Base-by-base conservation (phyloP, 2,329 filamentous ascomycete species). In the Paecilomyces niveus region DNA sequence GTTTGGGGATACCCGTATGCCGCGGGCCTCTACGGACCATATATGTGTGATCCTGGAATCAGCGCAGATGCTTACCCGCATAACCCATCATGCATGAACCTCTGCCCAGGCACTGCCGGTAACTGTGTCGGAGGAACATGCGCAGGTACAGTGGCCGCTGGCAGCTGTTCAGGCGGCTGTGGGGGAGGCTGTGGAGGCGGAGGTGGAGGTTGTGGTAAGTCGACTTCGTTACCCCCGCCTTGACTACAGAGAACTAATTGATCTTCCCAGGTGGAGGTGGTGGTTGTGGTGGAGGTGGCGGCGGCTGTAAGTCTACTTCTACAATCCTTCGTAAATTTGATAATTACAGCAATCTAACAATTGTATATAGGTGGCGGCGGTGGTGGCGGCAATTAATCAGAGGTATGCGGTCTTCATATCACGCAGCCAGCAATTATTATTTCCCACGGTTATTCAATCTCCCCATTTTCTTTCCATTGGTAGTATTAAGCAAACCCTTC, bases 101-200 rank as follows among this genome's bases (percentile, higher is more conserved):
- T 74, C 6, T 66, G 62, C 0, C 29, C 67, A 2, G 79, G 78
- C 0, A 74, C 68, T 18, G 63, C 65, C 26, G 81, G 81, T 0
- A 79, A 77, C 59, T 84, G 82, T 63, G 77, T 72, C 45, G 72
- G 73, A 1, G 80, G 82, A 5, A 73, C 73, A 1, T 74, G 74
- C 59, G 71, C 70, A 13, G 72, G 68, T 29, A 79, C 74, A 1
- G 77, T 75, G 9, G 80, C 78, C 60, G 75, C 76, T 15, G 76
- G 73, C 21, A 67, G 73, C 33, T 78, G 65, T 45, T 64, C 68
- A 2, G 83, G 81, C 49, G 69, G 76, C 63, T 73, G 72, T 6
- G 73, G 67, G 52, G 71, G 73, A 22, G 73, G 72, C n/a, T 67
- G 68, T 35, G 70, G 73, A 31, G 70, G 71, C 52, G 72, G 74